Evolutionary conservation across 2,329 filamentous ascomycete species (phyloP), one percentile per base, ranked within the genome.

Genomic region (Paraphaeosphaeria minitans): DNA sequence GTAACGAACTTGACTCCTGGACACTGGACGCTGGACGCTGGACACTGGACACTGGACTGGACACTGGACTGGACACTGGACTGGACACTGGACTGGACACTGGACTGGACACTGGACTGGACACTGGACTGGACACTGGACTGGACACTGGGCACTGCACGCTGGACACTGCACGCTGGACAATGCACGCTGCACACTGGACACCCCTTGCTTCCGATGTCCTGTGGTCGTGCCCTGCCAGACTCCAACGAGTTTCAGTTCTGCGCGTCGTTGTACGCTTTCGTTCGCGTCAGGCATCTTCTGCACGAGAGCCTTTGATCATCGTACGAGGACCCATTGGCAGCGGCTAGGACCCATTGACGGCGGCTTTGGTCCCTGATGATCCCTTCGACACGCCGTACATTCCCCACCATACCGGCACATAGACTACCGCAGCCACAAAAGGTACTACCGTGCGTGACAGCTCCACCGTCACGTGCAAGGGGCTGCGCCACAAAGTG

Each of bases 221-320:
- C 6, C 3, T 6, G 16, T n/a, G 22, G 43, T 21, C 37, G 45
- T 27, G 43, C 19, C 33, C 6, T 39, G 37, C 37, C 37, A 39
- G 31, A 33, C 22, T 24, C 24, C 51, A 45, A 9, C n/a, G n/a
- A 35, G 71, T 74, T 73, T 73, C 70, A 72, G 64, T 64, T 53
- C 24, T 61, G 62, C 60, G 53, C 58, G 62, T 65, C 56, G 37
- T 19, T 61, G 54, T 31, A 64, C 57, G 46, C 57, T 68, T 62
- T 57, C 57, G 62, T 58, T 63, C 53, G 64, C 51, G 51, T 66
- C 65, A 69, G 43, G 63, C 68, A 67, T 19, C 56, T 56, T 58
- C 54, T 68, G 59, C 62, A 62, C 66, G 58, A 67, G 70, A 73
- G 67, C 68, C 66, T 61, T 66, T 55, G 64, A 62, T 64, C 60